Conservation (phyloP, 2,329 filamentous ascomycete species). For the Cladophialophora yegresii region DNA sequence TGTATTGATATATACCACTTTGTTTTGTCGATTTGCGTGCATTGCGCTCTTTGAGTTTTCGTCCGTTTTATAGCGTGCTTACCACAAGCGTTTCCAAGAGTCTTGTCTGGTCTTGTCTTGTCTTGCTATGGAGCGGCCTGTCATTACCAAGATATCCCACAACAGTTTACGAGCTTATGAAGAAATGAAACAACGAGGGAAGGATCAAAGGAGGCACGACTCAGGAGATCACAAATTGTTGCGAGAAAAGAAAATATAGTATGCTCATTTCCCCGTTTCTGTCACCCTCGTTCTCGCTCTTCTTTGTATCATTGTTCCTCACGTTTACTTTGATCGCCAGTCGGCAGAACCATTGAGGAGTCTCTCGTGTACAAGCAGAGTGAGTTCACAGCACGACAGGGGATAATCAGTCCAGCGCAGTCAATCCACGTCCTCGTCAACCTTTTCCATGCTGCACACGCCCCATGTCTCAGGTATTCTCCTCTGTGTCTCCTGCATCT, state of each 20-base stretch:
- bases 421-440: too few relatives aligned
- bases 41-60: not conserved
- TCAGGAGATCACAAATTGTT: not conserved
- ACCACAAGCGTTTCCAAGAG: not conserved
- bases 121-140: constrained; percentile 2
- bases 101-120: not conserved
- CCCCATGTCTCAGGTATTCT: too few relatives aligned
- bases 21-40: not conserved
- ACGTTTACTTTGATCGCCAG: too few relatives aligned
- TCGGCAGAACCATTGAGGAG: too few relatives aligned
- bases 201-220: not conserved
- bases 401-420: too few relatives aligned
- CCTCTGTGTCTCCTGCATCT: too few relatives aligned
- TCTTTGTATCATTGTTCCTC: too few relatives aligned
- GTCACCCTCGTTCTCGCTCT: too few relatives aligned
- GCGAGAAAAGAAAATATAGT: not conserved
- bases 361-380: too few relatives aligned
- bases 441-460: too few relatives aligned
- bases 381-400: too few relatives aligned
- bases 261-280: not conserved
- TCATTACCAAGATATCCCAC: constrained; percentile 16
- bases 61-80: not conserved
- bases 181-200: not conserved
- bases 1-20: constrained; percentile 3
- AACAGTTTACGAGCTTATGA: constrained; percentile 7